These are phyloP conservation scores for Penicillium psychrosexuale DNA, from an alignment of 2,329 filamentous ascomycete genomes.

Conservation along the genomic window DNA sequence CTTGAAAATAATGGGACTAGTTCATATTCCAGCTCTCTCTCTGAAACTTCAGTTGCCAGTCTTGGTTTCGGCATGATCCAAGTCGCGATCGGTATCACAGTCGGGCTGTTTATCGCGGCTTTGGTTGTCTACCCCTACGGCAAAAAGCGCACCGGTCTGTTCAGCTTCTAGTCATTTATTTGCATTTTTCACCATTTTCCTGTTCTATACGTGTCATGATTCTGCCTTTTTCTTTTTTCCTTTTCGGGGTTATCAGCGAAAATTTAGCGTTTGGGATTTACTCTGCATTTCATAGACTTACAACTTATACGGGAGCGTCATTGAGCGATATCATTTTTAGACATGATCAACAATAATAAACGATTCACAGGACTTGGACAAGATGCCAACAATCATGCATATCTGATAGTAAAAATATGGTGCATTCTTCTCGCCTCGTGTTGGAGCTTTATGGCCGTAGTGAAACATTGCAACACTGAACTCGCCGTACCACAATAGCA, in stretches of 20 bases:
- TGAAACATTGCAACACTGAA: not conserved
- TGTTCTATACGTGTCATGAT: not conserved
- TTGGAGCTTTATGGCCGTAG: not conserved
- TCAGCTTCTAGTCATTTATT: conserved; percentile 40
- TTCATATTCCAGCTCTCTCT: conserved; percentile 17
- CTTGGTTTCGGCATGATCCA: conserved; percentile 51
- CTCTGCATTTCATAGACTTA: not conserved
- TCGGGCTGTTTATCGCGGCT: conserved; percentile 49
- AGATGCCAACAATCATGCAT: not conserved
- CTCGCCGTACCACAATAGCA: not conserved
- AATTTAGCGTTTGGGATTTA: conserved; percentile 6
- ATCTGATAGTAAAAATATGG: not conserved
- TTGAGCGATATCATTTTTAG: conserved; percentile 1
- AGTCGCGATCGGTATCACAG: conserved; percentile 50
- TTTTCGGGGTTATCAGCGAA: conserved; percentile 2
- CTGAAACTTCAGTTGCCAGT: conserved; percentile 45
- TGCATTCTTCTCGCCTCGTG: not conserved
- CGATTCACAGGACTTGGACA: not conserved
- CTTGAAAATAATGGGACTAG: conserved; percentile 25
- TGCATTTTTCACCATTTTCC: conserved; percentile 3
- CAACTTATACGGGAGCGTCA: not conserved
- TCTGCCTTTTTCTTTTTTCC: not conserved
- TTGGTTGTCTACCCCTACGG: conserved; percentile 49
- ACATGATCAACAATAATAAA: not conserved
- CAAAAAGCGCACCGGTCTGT: conserved; percentile 49